phyloP scores from a whole-genome alignment of 176 grass and related monocot genomes.

The Juncus effusus region DNA sequence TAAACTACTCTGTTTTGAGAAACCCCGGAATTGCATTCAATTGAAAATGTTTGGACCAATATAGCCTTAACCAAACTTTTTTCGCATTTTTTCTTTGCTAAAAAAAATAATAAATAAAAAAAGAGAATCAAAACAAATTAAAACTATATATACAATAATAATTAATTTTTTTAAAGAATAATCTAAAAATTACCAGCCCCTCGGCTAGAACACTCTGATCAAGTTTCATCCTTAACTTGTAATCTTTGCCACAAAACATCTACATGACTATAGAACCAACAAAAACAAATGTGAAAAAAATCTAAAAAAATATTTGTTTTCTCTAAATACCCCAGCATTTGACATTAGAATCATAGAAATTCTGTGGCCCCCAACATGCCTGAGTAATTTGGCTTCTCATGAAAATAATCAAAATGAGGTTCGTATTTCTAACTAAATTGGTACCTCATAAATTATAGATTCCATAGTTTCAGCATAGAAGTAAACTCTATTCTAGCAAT shows the following conservation, averaged over 20 bases:
- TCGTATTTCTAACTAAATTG: conserved; percentile 45
- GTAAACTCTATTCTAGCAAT: conserved; percentile 35
- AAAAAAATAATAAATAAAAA: no score
- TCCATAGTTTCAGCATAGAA: conserved; percentile 47
- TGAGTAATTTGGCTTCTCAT: conserved; percentile 23
- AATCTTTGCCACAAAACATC: conserved; percentile 11
- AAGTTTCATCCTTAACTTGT: conserved; percentile 41
- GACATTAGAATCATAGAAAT: conserved; percentile 56
- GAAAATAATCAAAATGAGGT: conserved; percentile 57
- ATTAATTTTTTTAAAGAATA: not conserved
- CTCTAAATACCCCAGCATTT: conserved; percentile 18
- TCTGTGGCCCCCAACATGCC: conserved; percentile 34
- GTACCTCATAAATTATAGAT: conserved; percentile 47
- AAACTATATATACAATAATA: not conserved
- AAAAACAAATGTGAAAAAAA: not conserved
- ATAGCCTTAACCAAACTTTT: no score
- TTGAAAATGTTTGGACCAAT: no score
- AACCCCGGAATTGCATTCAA: no score
- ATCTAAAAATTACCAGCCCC: conserved; percentile 47
- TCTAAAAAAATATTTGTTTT: not conserved
- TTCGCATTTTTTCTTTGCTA: no score
- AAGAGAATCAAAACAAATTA: no score
- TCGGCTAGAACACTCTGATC: conserved; percentile 39
- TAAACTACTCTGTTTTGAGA: no score
- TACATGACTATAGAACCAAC: no score